Evolutionary conservation across 2,329 filamentous ascomycete species (phyloP).

Genomic region (Alternaria novae-zelandiae): DNA sequence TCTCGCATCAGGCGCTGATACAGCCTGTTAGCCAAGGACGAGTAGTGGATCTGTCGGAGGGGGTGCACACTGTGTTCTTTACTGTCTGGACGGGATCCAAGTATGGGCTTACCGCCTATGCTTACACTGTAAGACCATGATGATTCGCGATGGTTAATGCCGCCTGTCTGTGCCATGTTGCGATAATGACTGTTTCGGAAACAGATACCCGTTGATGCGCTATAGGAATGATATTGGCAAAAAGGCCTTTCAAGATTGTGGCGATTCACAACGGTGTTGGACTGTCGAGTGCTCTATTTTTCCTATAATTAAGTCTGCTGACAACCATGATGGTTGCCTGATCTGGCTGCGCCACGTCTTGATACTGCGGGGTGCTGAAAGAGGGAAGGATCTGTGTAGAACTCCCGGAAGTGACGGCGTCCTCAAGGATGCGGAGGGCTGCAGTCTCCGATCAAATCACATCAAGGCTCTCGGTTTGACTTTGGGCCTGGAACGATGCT

Average conservation of each 20-base stretch:
- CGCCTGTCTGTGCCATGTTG: background rate
- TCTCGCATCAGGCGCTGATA: background rate
- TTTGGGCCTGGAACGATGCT: background rate
- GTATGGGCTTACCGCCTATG: background rate
- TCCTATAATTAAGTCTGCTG: background rate
- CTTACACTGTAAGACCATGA: background rate
- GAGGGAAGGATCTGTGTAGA: background rate
- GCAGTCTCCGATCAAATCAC: background rate
- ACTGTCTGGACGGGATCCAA: background rate
- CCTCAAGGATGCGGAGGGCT: no score
- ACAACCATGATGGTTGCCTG: background rate
- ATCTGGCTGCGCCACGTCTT: background rate
- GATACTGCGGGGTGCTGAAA: background rate
- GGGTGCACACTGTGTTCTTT: no score
- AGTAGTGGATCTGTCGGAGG: background rate
- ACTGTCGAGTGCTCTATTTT: rapidly evolving
- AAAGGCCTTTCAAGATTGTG: background rate
- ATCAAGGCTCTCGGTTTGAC: rapidly evolving
- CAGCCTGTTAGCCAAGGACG: rapidly evolving
- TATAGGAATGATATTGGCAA: no score
- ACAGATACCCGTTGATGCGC: background rate
- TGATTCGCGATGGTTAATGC: background rate
- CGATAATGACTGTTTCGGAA: no score
- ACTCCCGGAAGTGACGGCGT: background rate
- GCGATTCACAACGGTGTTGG: background rate